phyloP scores from a whole-genome alignment of 1,284 basidiomycete species.

The Tausonia pullulans region DNA sequence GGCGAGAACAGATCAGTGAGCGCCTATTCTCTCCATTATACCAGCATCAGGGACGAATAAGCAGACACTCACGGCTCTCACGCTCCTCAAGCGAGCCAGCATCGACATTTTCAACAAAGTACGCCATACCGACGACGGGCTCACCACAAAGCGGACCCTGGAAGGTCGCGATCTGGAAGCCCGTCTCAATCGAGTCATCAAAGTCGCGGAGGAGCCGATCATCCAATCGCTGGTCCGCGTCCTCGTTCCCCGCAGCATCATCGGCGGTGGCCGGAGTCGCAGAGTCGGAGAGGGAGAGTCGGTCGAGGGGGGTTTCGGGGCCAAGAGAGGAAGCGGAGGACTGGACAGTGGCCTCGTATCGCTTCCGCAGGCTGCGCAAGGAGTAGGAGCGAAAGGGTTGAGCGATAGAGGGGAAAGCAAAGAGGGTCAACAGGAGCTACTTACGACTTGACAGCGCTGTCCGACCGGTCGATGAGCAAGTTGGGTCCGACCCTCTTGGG shows the following conservation, averaged over 20 bases:
- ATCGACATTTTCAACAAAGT: constrained; percentile 72
- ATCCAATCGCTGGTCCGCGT: constrained; percentile 25
- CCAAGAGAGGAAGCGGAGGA: neutral
- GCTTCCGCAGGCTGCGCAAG: constrained; percentile 7
- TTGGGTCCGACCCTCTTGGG: constrained; percentile 80
- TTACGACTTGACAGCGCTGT: constrained; percentile 29
- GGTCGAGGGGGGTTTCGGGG: neutral
- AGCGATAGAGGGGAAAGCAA: neutral
- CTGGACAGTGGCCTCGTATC: constrained; percentile 12
- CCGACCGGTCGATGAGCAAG: constrained; percentile 57
- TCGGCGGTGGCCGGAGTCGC: constrained; percentile 5
- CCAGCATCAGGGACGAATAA: neutral
- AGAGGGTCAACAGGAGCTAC: constrained; percentile 21
- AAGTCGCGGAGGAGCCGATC: constrained; percentile 46
- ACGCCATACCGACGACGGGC: constrained; percentile 86
- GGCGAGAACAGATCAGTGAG: constrained; percentile 3
- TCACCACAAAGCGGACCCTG: constrained; percentile 93
- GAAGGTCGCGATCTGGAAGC: constrained; percentile 88
- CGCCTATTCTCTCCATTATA: neutral
- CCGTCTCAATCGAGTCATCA: constrained; percentile 74
- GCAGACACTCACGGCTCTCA: constrained; percentile 46
- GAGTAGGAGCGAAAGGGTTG: neutral
- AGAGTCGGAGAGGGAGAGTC: neutral
- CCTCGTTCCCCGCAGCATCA: constrained; percentile 10
- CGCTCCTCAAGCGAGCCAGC: constrained; percentile 45